phyloP scores from a whole-genome alignment of 495 filamentous ascomycete species.

The Neurospora sp. region DNA sequence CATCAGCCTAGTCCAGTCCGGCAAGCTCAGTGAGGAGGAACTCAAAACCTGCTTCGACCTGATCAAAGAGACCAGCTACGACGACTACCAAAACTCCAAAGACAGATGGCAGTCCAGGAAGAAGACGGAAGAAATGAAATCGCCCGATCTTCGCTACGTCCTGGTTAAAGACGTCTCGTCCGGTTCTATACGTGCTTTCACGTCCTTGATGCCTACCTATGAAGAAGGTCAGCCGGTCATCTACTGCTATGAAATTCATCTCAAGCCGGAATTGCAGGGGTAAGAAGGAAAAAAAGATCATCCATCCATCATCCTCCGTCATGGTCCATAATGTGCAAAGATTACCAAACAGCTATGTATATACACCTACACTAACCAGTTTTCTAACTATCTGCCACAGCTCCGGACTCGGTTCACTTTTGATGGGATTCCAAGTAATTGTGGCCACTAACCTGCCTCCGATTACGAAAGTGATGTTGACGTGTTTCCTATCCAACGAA shows the following conservation, averaged over 20 bases:
- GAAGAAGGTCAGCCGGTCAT: conserved; percentile 66
- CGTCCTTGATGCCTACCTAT: conserved; percentile 74
- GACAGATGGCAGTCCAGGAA: conserved; percentile 58
- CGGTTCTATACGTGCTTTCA: conserved; percentile 47
- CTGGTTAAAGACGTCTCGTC: conserved; percentile 35
- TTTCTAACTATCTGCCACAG: conserved; percentile 15
- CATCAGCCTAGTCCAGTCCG: conserved; percentile 38
- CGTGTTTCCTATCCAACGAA: conserved; percentile 62
- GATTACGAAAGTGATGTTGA: conserved; percentile 73
- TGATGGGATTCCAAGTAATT: conserved; percentile 35
- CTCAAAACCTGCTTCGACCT: conserved; percentile 60
- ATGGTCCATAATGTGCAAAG: not conserved
- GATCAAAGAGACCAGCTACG: conserved; percentile 56
- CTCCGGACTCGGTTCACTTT: conserved; percentile 33
- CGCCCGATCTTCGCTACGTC: conserved; percentile 59
- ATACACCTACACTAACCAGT: not conserved
- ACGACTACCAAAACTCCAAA: conserved; percentile 55
- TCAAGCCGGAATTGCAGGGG: conserved; percentile 45
- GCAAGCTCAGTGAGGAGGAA: conserved; percentile 38
- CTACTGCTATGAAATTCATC: conserved; percentile 86
- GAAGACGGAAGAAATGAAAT: conserved; percentile 68
- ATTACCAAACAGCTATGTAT: not conserved
- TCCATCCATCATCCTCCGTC: not conserved
- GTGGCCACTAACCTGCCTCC: conserved; percentile 36
- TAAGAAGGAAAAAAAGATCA: conserved; percentile 6